These are phyloP conservation scores for Sporopachydermia quercuum DNA, from an alignment of 805 yeast genomes.

Conservation along the genomic window DNA sequence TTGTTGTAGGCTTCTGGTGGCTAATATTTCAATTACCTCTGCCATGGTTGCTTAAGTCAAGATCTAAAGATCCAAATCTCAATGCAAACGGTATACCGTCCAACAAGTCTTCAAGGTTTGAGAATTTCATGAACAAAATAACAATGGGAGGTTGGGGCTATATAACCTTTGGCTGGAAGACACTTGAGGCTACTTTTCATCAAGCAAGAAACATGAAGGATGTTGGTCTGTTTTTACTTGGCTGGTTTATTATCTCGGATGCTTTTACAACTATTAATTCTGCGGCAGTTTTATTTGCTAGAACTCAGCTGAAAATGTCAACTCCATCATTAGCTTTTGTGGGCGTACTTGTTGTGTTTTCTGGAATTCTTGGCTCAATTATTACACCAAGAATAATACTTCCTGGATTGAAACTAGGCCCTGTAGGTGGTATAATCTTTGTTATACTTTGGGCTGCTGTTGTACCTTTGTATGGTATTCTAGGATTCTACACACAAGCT, in stretches of 20 bases:
- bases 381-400: conserved; percentile 31
- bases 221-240: conserved; percentile 47
- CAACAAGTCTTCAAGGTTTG: conserved; percentile 3
- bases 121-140: conserved; percentile 3
- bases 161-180: conserved; percentile 45
- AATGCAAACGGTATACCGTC: conserved; percentile 6
- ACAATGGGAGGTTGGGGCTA: conserved; percentile 17
- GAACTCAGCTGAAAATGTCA: conserved; percentile 52
- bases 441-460: conserved; percentile 46
- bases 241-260: conserved; percentile 70
- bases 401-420: conserved; percentile 23
- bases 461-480: conserved; percentile 57
- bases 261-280: conserved; percentile 67
- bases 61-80: conserved; percentile 20
- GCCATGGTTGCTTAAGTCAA: conserved; percentile 27
- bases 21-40: conserved; percentile 53
- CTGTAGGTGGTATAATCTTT: conserved; percentile 34
- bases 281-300: conserved; percentile 64
- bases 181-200: conserved; percentile 37
- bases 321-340: conserved; percentile 50
- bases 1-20: conserved; percentile 70
- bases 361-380: conserved; percentile 56
- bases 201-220: conserved; percentile 49
- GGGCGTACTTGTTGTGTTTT: conserved; percentile 50
- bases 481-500: conserved; percentile 41